Evolutionary conservation across 2,329 filamentous ascomycete genomes (phyloP).

Genomic region (Dendrostoma leiphaemia): DNA sequence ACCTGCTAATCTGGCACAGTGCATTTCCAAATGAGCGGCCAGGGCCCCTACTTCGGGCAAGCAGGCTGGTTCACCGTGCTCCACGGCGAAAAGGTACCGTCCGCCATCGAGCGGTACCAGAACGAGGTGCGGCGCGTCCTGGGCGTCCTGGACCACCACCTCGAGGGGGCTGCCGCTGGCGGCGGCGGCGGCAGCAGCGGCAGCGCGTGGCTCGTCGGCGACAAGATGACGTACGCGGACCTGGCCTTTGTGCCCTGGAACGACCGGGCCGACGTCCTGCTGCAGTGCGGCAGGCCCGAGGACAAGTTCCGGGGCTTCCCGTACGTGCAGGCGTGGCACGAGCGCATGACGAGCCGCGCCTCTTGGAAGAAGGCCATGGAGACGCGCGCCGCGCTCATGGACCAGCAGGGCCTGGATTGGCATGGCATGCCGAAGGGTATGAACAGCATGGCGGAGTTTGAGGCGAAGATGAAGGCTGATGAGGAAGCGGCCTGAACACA

Average conservation of each 20-base stretch:
- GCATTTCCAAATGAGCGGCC: conserved; percentile 42
- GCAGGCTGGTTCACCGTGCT: conserved; percentile 22
- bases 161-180: no score
- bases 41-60: conserved; percentile 46
- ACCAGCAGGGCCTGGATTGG: conserved; percentile 19
- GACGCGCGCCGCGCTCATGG: conserved; percentile 16
- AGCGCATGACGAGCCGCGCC: conserved; percentile 30
- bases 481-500: no score
- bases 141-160: conserved; percentile 32
- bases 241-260: conserved; percentile 13
- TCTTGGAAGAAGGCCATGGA: conserved; percentile 34
- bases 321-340: conserved; percentile 32
- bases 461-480: conserved; percentile 23
- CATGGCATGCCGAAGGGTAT: conserved; percentile 9
- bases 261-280: conserved; percentile 7
- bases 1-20: no score
- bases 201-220: conserved; percentile 11
- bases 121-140: conserved; percentile 4
- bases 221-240: conserved; percentile 6
- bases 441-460: conserved; percentile 6
- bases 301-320: conserved; percentile 23
- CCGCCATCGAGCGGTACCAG: conserved; percentile 5
- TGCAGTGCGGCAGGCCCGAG: not conserved
- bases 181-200: not conserved
- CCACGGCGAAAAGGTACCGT: not conserved